phyloP scores from a whole-genome alignment of 2,329 filamentous ascomycete species.

The Monosporascus sp. region DNA sequence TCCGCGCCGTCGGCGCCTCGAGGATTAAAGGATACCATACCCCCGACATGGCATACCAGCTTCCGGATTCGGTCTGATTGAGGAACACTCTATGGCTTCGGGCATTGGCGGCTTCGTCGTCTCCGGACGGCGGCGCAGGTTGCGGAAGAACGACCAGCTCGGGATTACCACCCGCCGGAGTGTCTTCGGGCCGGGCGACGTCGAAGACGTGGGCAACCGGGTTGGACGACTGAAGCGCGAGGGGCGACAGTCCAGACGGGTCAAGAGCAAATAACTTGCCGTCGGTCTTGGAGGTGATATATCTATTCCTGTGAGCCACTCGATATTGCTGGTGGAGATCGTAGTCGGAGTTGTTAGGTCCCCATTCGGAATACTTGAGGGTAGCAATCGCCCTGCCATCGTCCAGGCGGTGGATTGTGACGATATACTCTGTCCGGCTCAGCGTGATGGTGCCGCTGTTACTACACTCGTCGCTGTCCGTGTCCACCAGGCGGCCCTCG shows the following conservation, averaged over 20 bases:
- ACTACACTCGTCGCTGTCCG: constrained; percentile 67
- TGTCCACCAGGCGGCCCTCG: constrained; percentile 58
- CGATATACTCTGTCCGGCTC: constrained; percentile 82
- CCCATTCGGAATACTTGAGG: constrained; percentile 91
- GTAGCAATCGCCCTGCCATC: constrained; percentile 76
- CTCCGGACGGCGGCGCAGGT: constrained; percentile 58
- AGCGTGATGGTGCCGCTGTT: constrained; percentile 75
- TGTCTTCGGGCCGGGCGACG: constrained; percentile 67
- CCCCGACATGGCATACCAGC: constrained; percentile 93
- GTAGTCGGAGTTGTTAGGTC: constrained; percentile 81
- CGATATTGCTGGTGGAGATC: constrained; percentile 83
- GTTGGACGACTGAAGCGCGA: constrained; percentile 63
- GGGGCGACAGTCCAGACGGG: constrained; percentile 51
- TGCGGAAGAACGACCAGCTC: constrained; percentile 83
- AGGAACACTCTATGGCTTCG: constrained; percentile 69
- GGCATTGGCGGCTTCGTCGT: constrained; percentile 44
- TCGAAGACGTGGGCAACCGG: constrained; percentile 88
- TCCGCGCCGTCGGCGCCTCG: constrained; percentile 48
- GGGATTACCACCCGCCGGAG: constrained; percentile 57
- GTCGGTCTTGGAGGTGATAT: constrained; percentile 82
- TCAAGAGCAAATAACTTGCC: constrained; percentile 78
- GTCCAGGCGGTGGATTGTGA: constrained; percentile 73
- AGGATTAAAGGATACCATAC: constrained; percentile 79
- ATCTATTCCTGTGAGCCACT: constrained; percentile 75
- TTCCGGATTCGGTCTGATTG: constrained; percentile 78